Evolutionary conservation across 257 asterid genomes (phyloP).

Genomic region (Schizonepeta tenuifolia): DNA sequence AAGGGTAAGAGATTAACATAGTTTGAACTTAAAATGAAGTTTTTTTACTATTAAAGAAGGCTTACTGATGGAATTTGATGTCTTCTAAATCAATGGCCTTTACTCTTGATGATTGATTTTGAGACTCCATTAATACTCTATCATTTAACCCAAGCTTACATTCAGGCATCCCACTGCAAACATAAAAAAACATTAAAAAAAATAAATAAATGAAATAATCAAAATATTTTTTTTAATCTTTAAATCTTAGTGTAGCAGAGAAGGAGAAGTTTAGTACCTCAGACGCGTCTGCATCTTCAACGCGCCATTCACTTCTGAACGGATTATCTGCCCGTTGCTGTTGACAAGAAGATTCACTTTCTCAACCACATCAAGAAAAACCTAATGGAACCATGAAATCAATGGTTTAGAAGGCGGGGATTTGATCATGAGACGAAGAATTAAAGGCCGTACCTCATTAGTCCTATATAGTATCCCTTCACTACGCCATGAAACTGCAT

Average conservation of each 20-base stretch:
- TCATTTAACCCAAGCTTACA: constrained; percentile 99
- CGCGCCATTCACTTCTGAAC: constrained; percentile 98
- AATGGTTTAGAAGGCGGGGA: neutral
- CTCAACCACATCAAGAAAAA: constrained; percentile 97
- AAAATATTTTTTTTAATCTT: constrained; percentile 18
- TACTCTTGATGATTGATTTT: constrained; percentile 87
- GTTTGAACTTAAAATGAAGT: neutral
- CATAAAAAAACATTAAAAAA: neutral
- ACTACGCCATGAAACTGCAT: constrained; percentile 99
- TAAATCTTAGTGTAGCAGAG: neutral
- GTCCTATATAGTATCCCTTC: constrained; percentile 95
- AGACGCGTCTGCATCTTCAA: constrained; percentile 93
- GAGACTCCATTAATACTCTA: constrained; percentile 93
- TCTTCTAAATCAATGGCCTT: constrained; percentile 98
- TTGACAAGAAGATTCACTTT: constrained; percentile 97
- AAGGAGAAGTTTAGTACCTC: constrained; percentile 51
- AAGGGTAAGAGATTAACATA: neutral
- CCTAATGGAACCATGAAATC: constrained; percentile 55
- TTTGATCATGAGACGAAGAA: neutral
- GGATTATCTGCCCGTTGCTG: constrained; percentile 92
- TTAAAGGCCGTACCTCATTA: constrained; percentile 68
- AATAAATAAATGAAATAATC: neutral
- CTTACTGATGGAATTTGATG: constrained; percentile 98
- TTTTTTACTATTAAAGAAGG: constrained; percentile 1
- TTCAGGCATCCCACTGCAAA: constrained; percentile 98